A percentile compares a stretch with the other conserved stretches of the same genome.
Evolutionary conservation across 352 stramenopile genomes (phyloP).

Genomic region (Globisporangium paddicum): DNA sequence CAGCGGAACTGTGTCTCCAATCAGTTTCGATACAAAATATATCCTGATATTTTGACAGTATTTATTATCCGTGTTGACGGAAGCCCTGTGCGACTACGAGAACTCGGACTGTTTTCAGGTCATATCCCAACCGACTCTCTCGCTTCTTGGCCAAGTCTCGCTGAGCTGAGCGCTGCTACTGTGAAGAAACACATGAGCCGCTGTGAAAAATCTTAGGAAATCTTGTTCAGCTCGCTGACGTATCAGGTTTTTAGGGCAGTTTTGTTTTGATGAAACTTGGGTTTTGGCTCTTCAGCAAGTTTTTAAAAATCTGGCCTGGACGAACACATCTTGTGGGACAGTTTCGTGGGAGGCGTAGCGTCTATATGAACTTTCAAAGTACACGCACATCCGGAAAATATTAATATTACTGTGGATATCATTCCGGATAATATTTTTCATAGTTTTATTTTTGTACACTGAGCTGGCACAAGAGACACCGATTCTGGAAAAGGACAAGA

Average conservation of each 20-base stretch:
- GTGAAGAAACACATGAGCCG: not conserved
- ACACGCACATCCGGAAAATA: too few species aligned
- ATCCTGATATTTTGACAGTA: not conserved
- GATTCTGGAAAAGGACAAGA: constrained; percentile 1
- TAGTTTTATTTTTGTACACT: too few species aligned
- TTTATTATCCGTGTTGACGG: not conserved
- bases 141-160: not conserved
- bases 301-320: not conserved
- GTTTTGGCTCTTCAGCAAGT: not conserved
- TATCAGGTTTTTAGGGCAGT: not conserved
- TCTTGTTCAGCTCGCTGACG: not conserved
- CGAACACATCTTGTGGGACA: not conserved
- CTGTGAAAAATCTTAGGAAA: not conserved
- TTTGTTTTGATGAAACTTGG: not conserved
- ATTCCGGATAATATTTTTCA: too few species aligned
- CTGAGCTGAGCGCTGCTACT: not conserved
- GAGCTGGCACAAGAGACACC: too few species aligned
- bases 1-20: too few species aligned
- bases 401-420: too few species aligned
- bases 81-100: not conserved
- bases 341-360: not conserved
- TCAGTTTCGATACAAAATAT: too few species aligned
- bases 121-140: not conserved
- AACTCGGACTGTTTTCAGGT: not conserved
- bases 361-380: too few species aligned